These are phyloP conservation scores for Neobulgaria alba DNA, from an alignment of 2,329 filamentous ascomycete species.

Conservation along the genomic window DNA sequence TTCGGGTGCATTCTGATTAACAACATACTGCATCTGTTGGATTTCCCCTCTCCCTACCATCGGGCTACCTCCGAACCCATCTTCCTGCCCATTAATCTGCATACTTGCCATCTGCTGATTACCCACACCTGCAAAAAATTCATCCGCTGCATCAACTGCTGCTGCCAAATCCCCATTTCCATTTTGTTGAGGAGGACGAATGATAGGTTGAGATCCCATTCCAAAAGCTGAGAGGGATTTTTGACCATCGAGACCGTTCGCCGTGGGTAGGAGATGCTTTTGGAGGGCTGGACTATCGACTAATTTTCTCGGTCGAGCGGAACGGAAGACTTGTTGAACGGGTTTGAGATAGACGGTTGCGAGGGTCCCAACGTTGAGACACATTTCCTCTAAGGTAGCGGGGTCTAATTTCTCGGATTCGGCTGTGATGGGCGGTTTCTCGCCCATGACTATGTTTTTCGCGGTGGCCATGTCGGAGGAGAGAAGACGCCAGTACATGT, in stretches of 20 bases:
- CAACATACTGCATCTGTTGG: conserved; percentile 54
- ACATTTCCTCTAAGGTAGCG: conserved; percentile 90
- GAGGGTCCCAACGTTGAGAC: conserved; percentile 88
- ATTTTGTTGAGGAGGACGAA: conserved; percentile 17
- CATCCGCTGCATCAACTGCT: conserved; percentile 77
- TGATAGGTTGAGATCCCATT: conserved; percentile 31
- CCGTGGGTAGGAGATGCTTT: conserved; percentile 50
- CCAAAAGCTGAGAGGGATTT: conserved; percentile 54
- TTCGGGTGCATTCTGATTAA: conserved; percentile 74
- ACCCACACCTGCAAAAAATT: conserved; percentile 77
- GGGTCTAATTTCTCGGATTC: conserved; percentile 93
- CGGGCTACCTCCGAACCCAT: conserved; percentile 50
- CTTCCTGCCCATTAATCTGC: conserved; percentile 52
- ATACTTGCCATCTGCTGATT: conserved; percentile 65
- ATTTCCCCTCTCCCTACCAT: conserved; percentile 40
- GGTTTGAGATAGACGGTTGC: conserved; percentile 98
- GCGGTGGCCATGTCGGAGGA: conserved; percentile 85
- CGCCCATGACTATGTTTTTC: conserved; percentile 87
- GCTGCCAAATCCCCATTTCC: conserved; percentile 46
- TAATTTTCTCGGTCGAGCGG: conserved; percentile 70
- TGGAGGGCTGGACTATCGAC: conserved; percentile 81
- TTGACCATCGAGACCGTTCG: conserved; percentile 45
- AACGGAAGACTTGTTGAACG: conserved; percentile 92
- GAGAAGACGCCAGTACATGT: conserved; percentile 98
- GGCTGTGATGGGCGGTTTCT: conserved; percentile 92